A percentile compares a stretch with the other conserved stretches of the same genome.
Evolutionary conservation across 1,284 basidiomycete species (phyloP).

Genomic region (Rhodotorula mucilaginosa): DNA sequence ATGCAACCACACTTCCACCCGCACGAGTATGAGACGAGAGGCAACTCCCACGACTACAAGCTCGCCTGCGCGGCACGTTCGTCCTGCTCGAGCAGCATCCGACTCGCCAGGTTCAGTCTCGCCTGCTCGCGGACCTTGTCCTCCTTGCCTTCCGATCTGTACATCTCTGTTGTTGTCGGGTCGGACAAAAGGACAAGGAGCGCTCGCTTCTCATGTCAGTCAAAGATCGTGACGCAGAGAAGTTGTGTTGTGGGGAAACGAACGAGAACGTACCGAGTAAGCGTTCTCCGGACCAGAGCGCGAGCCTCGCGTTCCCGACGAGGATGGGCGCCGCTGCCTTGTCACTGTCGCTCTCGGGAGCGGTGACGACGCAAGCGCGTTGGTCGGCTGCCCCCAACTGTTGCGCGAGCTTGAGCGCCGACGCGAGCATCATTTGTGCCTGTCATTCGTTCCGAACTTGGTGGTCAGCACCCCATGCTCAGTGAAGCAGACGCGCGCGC

Average conservation of each 20-base stretch:
- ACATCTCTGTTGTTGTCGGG: background rate
- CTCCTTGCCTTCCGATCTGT: background rate
- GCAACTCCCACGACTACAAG: no score
- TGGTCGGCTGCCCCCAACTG: conserved; percentile 5
- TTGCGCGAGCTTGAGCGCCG: conserved; percentile 5
- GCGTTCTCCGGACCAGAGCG: conserved; percentile 14
- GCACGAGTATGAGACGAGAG: no score
- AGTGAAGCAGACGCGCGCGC: no score
- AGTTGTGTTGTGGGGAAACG: no score
- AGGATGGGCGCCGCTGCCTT: background rate
- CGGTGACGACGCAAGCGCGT: background rate
- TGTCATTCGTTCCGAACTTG: background rate
- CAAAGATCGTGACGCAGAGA: no score
- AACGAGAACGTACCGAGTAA: background rate
- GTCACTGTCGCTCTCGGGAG: background rate
- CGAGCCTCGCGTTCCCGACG: conserved; percentile 16
- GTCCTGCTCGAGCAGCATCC: background rate
- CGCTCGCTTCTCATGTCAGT: no score
- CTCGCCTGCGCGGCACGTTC: background rate
- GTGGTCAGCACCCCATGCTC: background rate
- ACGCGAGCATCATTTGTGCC: conserved; percentile 21
- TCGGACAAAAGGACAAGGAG: no score
- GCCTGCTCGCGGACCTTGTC: background rate
- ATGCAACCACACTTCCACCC: no score
- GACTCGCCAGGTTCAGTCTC: background rate